Conservation (phyloP, 371 early-diverging fungal species). For the Quaeritorhiza haematococci region DNA sequence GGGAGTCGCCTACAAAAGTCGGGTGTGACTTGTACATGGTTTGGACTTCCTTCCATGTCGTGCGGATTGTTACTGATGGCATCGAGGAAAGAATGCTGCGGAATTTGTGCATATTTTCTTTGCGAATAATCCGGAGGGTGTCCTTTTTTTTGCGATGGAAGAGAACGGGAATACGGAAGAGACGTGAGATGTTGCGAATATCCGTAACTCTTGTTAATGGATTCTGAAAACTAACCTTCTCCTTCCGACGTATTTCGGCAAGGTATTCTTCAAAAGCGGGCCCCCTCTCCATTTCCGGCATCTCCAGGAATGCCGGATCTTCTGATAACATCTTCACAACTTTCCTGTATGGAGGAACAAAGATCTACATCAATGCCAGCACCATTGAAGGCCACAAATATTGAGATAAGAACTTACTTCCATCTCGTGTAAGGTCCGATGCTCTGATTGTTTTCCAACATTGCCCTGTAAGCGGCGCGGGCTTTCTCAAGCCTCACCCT, state of each 20-base stretch:
- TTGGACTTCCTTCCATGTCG: slow-evolving; percentile 67
- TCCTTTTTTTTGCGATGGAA: slow-evolving; percentile 31
- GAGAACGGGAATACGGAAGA: not conserved
- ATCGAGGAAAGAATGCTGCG: slow-evolving; percentile 47
- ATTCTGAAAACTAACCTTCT: slow-evolving; percentile 34
- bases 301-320: slow-evolving; percentile 43
- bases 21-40: slow-evolving; percentile 40
- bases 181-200: not conserved
- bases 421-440: not conserved
- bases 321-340: slow-evolving; percentile 39
- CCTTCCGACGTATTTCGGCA: slow-evolving; percentile 45
- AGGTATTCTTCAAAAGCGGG: slow-evolving; percentile 62
- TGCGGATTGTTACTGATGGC: slow-evolving; percentile 58
- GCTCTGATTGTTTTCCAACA: no score
- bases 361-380: not conserved
- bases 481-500: no score
- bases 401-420: not conserved
- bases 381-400: not conserved
- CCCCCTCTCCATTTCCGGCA: slow-evolving; percentile 50
- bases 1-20: slow-evolving; percentile 32
- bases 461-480: no score
- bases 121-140: slow-evolving; percentile 53
- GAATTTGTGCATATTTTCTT: slow-evolving; percentile 62
- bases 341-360: slow-evolving; percentile 38
- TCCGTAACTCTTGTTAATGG: slow-evolving; percentile 2